Conservation (phyloP, 495 filamentous ascomycete genomes). For the Penicillium salamii region DNA sequence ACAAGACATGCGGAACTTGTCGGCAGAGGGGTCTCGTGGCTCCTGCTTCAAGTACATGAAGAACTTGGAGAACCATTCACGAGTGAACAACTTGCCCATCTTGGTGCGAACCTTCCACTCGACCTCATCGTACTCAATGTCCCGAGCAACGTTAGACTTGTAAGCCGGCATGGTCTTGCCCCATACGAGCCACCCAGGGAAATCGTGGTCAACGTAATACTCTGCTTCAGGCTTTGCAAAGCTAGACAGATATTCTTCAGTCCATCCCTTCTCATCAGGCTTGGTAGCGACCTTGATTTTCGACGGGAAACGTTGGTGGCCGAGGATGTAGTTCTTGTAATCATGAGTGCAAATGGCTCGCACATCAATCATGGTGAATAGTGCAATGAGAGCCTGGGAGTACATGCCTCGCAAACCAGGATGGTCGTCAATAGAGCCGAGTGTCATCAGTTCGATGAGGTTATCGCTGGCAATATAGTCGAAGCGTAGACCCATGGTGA, state of each 20-base stretch:
- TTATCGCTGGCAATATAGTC: conserved; percentile 77
- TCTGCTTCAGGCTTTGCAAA: conserved; percentile 80
- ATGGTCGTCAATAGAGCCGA: conserved; percentile 85
- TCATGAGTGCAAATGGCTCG: conserved; percentile 82
- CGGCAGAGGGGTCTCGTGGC: conserved; percentile 75
- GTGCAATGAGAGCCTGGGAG: conserved; percentile 68
- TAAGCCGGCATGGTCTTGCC: conserved; percentile 76
- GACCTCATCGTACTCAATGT: conserved; percentile 77
- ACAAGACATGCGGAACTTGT: conserved; percentile 86
- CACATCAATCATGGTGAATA: conserved; percentile 81
- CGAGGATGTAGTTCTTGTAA: conserved; percentile 78
- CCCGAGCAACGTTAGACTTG: conserved; percentile 63
- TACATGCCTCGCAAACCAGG: conserved; percentile 82
- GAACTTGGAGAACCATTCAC: conserved; percentile 81
- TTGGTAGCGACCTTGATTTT: conserved; percentile 71
- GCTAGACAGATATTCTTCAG: conserved; percentile 67
- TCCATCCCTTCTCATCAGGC: conserved; percentile 71
- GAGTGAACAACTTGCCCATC: conserved; percentile 76
- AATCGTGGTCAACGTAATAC: conserved; percentile 87
- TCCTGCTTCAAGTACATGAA: conserved; percentile 97
- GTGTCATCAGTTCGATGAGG: conserved; percentile 79
- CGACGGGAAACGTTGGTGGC: conserved; percentile 70
- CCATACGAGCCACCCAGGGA: conserved; percentile 98
- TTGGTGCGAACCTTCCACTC: conserved; percentile 73
- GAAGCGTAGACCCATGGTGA: conserved; percentile 84